Evolutionary conservation across 257 asterid species (phyloP), one percentile per base, ranked within the genome.

Genomic region (Scutellaria barbata): DNA sequence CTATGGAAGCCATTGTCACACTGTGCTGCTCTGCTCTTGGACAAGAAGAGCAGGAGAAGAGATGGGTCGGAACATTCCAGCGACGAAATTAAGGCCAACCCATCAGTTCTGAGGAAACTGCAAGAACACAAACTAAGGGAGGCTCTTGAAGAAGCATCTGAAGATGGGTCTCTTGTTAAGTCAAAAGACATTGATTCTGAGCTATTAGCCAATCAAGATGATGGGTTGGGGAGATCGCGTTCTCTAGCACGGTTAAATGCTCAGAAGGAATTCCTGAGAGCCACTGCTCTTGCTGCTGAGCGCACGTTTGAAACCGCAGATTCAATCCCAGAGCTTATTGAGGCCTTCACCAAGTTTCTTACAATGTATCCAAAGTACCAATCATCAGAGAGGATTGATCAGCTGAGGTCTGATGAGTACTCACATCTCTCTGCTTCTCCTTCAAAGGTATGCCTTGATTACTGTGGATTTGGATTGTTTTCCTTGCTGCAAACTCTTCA

Each of bases 71-170:
- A 88, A 48, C 83, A 79, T 67, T 80, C 92, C 6, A 72, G 76
- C 0, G 96, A 88, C 33, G 98, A 92, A 59, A 81, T 81, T 18
- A 92, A 79, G 81, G 56, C 83, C 40, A 91, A 85, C 70, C 85
- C 99, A 43, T 89, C 95, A 37, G 73, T 71, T 66, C 80, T 92
- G 20, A 77, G 96, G 77, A 95, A 89, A 79, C 63, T 89, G 78
- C 96, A 89, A 58, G 99, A 92, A 76, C 90, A 88, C 83, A 89
- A 95, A 70, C 89, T 95, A 1, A 87, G 98, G 70, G 92, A 92
- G 66, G 99, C 99, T 77, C 98, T 95, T 64, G 99, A 95, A 75
- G 98, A 89, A 80, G 99, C 99, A 5, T 95, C 97, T 69, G 99
- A 95, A 66, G 89, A 92, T 87, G 99, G 97, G 42, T 89, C 88